These are phyloP conservation scores for Tephrocybe rancida DNA, from an alignment of 768 basidiomycete genomes.

Conservation along the genomic window DNA sequence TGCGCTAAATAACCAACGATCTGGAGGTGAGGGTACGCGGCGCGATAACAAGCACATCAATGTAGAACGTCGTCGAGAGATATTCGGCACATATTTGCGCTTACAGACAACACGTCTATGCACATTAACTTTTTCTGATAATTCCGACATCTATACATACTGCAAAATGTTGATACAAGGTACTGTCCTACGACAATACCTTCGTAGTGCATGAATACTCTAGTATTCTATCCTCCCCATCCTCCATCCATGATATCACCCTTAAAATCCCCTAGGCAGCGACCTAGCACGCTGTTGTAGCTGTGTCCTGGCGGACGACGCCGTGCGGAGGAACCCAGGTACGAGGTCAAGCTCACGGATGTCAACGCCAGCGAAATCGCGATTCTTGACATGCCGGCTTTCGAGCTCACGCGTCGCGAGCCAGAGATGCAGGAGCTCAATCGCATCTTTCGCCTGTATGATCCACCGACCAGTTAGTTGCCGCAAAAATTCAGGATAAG, in stretches of 20 bases:
- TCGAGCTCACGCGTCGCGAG: slow-evolving; percentile 73
- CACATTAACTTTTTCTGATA: too few species aligned
- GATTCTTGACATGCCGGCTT: slow-evolving; percentile 66
- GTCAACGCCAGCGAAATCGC: slow-evolving; percentile 77
- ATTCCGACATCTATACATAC: too few species aligned
- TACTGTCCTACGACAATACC: too few species aligned
- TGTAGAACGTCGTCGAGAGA: too few species aligned
- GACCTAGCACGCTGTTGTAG: slow-evolving; percentile 2
- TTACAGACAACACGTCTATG: too few species aligned
- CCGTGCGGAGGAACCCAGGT: slow-evolving; percentile 21
- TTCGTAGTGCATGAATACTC: too few species aligned
- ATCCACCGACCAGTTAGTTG: not conserved
- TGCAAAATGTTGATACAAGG: too few species aligned
- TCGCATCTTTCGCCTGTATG: slow-evolving; percentile 65
- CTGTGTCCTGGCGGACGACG: not conserved
- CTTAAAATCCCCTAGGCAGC: not conserved
- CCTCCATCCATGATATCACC: not conserved
- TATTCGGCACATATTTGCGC: too few species aligned
- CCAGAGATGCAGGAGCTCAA: slow-evolving; percentile 69
- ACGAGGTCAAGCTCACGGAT: slow-evolving; percentile 66
- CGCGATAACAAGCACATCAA: too few species aligned
- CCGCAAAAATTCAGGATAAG: not conserved
- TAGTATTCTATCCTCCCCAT: not conserved
- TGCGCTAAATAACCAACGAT: too few species aligned
- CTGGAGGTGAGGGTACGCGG: too few species aligned